These are phyloP conservation scores for Pythium brassicae DNA, from an alignment of 352 stramenopile species.

Conservation along the genomic window DNA sequence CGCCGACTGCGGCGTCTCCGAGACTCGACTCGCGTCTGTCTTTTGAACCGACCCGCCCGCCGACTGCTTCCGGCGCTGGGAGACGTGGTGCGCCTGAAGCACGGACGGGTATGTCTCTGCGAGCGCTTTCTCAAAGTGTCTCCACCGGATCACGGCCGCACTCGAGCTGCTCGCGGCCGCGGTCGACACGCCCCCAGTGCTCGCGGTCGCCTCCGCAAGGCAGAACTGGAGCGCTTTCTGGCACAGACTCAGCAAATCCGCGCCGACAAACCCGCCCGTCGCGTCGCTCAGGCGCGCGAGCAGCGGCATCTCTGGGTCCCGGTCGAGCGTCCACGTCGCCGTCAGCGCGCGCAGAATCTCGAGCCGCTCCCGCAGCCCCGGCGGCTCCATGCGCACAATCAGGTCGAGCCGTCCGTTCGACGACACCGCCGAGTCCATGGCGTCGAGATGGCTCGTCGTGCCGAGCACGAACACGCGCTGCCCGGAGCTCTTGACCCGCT, in stretches of 20 bases:
- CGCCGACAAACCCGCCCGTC: constrained; percentile 94
- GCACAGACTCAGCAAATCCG: constrained; percentile 76
- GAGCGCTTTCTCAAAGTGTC: constrained; percentile 86
- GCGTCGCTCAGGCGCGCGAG: constrained; percentile 89
- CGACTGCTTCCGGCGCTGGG: constrained; percentile 46
- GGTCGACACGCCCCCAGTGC: neutral
- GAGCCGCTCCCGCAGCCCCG: constrained; percentile 85
- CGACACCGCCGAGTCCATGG: constrained; percentile 88
- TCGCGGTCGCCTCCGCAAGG: constrained; percentile 27
- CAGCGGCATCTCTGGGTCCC: constrained; percentile 50
- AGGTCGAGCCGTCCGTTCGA: constrained; percentile 96
- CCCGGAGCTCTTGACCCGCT: constrained; percentile 47
- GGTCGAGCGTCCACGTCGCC: constrained; percentile 60
- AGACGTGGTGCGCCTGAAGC: constrained; percentile 94
- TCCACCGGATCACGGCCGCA: constrained; percentile 12
- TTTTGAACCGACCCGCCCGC: constrained; percentile 23
- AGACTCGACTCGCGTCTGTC: neutral
- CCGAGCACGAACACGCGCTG: constrained; percentile 63
- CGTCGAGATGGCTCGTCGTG: constrained; percentile 72
- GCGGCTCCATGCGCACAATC: constrained; percentile 94
- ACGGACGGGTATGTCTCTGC: constrained; percentile 92
- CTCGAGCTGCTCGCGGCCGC: neutral
- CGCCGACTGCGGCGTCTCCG: neutral
- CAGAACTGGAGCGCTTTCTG: constrained; percentile 65
- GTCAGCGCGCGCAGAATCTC: constrained; percentile 92